A percentile compares a stretch with the other conserved stretches of the same genome.
These are phyloP conservation scores for Cladophialophora exuberans DNA, from an alignment of 2,329 filamentous ascomycete species.

Conservation along the genomic window DNA sequence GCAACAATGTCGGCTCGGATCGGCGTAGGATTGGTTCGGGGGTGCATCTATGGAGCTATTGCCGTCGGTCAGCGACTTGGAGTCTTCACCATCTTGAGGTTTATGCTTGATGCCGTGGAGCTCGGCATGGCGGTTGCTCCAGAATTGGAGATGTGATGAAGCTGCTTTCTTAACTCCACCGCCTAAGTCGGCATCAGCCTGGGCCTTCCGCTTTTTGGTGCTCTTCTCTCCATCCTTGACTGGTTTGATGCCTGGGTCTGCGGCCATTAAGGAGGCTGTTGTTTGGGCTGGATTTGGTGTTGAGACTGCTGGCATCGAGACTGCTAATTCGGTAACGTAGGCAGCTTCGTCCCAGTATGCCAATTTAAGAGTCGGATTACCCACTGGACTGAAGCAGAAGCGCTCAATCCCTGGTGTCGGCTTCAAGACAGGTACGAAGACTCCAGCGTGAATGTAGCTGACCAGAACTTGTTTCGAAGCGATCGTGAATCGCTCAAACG, in stretches of 20 bases:
- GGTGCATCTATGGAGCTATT: slow-evolving; percentile 35
- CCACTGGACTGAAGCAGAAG: slow-evolving; percentile 71
- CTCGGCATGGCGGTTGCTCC: slow-evolving; percentile 71
- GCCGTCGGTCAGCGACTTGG: slow-evolving; percentile 41
- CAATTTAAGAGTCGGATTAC: slow-evolving; percentile 68
- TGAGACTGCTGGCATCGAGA: slow-evolving; percentile 51
- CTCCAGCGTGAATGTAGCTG: slow-evolving; percentile 79
- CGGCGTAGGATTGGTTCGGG: slow-evolving; percentile 62
- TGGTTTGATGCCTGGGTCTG: slow-evolving; percentile 31
- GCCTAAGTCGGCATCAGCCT: slow-evolving; percentile 38
- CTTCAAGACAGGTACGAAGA: slow-evolving; percentile 75
- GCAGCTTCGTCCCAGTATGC: slow-evolving; percentile 77
- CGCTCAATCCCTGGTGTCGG: slow-evolving; percentile 60
- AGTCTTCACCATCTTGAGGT: slow-evolving; percentile 27
- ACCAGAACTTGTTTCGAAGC: slow-evolving; percentile 71
- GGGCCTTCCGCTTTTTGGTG: slow-evolving; percentile 50
- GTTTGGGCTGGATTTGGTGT: slow-evolving; percentile 12
- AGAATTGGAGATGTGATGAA: slow-evolving; percentile 70
- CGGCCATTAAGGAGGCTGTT: background rate
- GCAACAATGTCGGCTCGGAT: slow-evolving; percentile 61
- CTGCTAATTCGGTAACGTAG: slow-evolving; percentile 67
- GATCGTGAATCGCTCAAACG: slow-evolving; percentile 76
- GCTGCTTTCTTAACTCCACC: slow-evolving; percentile 54
- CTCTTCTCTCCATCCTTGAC: slow-evolving; percentile 47
- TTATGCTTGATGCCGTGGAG: slow-evolving; percentile 57